Percentiles rank a stretch among this genome's conserved stretches.
Conservation (phyloP, 192 early-diverging fungal species). For the Coemansia sp. region DNA sequence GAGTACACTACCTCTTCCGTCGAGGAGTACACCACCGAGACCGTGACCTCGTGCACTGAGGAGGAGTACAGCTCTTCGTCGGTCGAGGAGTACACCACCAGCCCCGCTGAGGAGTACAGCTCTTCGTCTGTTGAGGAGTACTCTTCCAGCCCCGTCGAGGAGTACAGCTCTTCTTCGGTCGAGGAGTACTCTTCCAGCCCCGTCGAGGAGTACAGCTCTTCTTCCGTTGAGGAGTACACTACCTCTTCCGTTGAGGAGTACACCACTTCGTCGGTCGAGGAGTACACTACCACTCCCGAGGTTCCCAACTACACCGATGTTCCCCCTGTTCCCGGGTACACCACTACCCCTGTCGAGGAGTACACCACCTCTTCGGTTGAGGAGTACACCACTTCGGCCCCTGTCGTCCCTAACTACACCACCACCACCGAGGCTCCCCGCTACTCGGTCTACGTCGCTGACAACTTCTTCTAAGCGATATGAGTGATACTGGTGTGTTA, state of each 20-base stretch:
- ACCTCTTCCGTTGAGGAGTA: slow-evolving; percentile 8
- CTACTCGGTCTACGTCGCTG: slow-evolving; percentile 31
- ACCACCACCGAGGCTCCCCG: neutral
- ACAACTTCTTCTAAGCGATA: slow-evolving; percentile 39
- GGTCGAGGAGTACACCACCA: slow-evolving; percentile 6
- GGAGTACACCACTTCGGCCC: slow-evolving; percentile 1
- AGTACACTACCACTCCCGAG: slow-evolving; percentile 5
- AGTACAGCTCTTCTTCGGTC: neutral
- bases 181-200: no score
- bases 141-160: neutral
- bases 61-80: slow-evolving; percentile 10
- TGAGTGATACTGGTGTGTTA: slow-evolving; percentile 7
- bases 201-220: no score
- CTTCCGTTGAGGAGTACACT: neutral
- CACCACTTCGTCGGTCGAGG: neutral
- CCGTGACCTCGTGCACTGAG: slow-evolving; percentile 1
- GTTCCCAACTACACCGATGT: neutral
- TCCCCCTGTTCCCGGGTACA: neutral
- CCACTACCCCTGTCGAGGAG: neutral
- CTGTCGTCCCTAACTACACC: slow-evolving; percentile 9
- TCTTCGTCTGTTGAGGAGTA: neutral
- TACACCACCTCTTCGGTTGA: neutral
- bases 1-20: slow-evolving; percentile 7
- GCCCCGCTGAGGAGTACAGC: neutral
- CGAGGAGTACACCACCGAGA: slow-evolving; percentile 7